Evolutionary conservation across 371 early-diverging fungal genomes (phyloP), one percentile per base, ranked within the genome.

Genomic region (Mucor circinelloides): DNA sequence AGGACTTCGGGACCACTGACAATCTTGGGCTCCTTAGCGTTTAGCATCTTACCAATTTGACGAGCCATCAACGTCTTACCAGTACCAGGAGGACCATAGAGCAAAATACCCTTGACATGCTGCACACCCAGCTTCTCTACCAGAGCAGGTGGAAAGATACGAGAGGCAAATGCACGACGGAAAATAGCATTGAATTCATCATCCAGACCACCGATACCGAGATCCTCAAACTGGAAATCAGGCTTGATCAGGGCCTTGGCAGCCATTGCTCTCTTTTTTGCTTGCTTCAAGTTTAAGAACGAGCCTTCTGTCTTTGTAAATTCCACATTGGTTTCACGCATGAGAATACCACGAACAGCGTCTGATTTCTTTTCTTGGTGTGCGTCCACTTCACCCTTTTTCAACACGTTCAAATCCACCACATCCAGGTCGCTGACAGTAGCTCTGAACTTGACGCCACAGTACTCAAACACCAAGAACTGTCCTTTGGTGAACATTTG

Each of bases 51-150:
- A 32, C 99, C 99, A 65, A 99, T 99, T 78, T 99, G 97, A 27
- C 99, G 90, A 8, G 99, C 99, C 91, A 99, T 98, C 61, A 99
- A 80, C 10, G 99, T 99, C 80, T 99, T 99, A 64, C 99, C 99
- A 0, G 99, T 99, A 67, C 99, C 99, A 0, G 99, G 99, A 36
- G 99, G 99, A 36, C 99, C 96, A 75, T 89, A 91, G 3, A 95
- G 78, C 44, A 94, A 76, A 55, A 94, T 89, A 75, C 88, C 89
- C 66, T 93, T 86, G 55, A 99, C 99, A 81, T 99, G 99, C 71
- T 95, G 95, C 50, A 99, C 99, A 13, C 99, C 99, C 57, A 98
- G 82, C 74, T 95, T 95, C 68, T 97, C 96, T 13, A 99, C 98
- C 55, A 99, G 82, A 10, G 93, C 90, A 17, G 97, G 97, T 19